These are phyloP conservation scores for Macrolepiota dolichaula DNA, from an alignment of 768 basidiomycete species.

Conservation along the genomic window DNA sequence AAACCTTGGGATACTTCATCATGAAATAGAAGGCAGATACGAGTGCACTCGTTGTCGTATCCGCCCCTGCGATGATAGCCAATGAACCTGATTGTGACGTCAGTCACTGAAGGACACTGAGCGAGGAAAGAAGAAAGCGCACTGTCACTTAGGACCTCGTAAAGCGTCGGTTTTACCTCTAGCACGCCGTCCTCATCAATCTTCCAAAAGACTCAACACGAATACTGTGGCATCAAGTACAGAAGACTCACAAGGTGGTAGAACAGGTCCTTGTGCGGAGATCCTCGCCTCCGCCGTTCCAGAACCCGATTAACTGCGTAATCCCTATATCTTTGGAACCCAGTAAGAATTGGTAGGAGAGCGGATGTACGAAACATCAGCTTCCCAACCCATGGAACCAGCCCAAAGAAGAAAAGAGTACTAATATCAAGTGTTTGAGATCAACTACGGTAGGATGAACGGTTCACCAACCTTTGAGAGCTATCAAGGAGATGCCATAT, in stretches of 20 bases:
- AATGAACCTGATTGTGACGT: slow-evolving; percentile 14
- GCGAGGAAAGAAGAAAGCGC: neutral
- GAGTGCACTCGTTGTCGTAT: slow-evolving; percentile 26
- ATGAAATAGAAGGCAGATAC: slow-evolving; percentile 26
- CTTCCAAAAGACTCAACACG: neutral
- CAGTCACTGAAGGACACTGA: neutral
- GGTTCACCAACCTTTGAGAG: slow-evolving; percentile 21
- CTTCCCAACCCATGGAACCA: slow-evolving; percentile 14
- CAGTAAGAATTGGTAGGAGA: slow-evolving; percentile 4
- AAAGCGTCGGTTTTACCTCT: slow-evolving; percentile 7
- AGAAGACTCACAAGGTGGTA: slow-evolving; percentile 22
- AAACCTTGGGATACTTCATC: slow-evolving; percentile 20
- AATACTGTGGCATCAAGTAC: neutral
- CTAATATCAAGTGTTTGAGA: neutral
- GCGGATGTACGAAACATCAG: slow-evolving; percentile 7
- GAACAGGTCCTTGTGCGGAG: slow-evolving; percentile 24
- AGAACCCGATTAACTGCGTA: slow-evolving; percentile 20
- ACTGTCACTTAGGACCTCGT: slow-evolving; percentile 13
- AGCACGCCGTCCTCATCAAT: slow-evolving; percentile 11
- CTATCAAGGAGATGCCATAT: slow-evolving; percentile 21
- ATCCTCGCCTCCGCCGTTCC: slow-evolving; percentile 12
- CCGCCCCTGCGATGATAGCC: slow-evolving; percentile 30
- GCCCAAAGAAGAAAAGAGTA: slow-evolving; percentile 13
- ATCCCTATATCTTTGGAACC: slow-evolving; percentile 11
- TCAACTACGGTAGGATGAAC: neutral